Base-by-base conservation (phyloP, 805 yeast species). In the Candida ipomoeae region DNA sequence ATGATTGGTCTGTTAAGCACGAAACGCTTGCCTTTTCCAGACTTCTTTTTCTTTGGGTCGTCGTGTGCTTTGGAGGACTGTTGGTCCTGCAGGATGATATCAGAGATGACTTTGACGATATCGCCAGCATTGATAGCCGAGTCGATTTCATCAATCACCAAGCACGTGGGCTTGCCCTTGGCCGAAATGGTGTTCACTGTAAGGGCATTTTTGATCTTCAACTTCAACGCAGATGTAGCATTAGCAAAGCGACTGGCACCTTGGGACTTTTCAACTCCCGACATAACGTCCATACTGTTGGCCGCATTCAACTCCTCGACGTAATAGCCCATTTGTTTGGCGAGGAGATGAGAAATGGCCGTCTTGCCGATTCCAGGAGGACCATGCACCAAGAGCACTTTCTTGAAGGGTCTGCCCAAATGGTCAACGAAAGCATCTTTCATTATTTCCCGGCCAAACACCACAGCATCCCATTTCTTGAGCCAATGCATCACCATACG, bases 331-430 rank as follows among this genome's bases (percentile, higher is more conserved):
- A 87, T 79, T 55, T 88, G 96, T 42, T 75, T 77, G 3, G 96
- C 94, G 35, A 90, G 77, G 1, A 89, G 80, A 61, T 91, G 97
- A 0, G 92, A 89, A 1, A 90, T 84, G 0, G 94, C 81, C 0
- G 98, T 91, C 63, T 92, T 92, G 8, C 99, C 99, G 15, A 86
- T 76, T 1, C 99, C 99, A 0, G 96, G 90, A 0, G 96, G 94
- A 0, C 99, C 99, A 63, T 85, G 89, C 10, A 94, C 78, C 38
- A 94, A 69, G 18, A 94, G 63, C 0, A 94, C 75, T 55, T 81
- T 85, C 47, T 77, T 77, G 14, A 65, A 69, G 5, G 75, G 76
- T 13, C 77, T 53, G 5, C 74, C 75, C 43, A 66, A 57, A 3
- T 51, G 36, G 55, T 73, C 77, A 1, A 55, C 58, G 14, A 43